These are phyloP conservation scores for Fragilaria radians DNA, from an alignment of 108 stramenopile genomes.

Conservation along the genomic window DNA sequence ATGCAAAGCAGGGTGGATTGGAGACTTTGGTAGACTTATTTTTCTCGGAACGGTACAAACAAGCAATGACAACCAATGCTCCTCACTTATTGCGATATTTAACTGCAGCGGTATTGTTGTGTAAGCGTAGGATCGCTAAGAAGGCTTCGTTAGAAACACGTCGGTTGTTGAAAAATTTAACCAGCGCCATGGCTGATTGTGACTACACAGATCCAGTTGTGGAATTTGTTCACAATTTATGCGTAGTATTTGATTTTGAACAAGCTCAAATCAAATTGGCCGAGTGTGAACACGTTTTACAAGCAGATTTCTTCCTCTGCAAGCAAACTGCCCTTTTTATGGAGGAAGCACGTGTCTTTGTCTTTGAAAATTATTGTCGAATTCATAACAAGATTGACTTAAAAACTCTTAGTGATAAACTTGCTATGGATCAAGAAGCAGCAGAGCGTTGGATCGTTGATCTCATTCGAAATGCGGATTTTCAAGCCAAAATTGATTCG, in stretches of 20 bases:
- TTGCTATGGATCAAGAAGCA: constrained; percentile 88
- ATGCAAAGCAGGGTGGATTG: constrained; percentile 74
- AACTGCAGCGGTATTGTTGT: constrained; percentile 93
- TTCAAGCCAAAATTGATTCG: constrained; percentile 97
- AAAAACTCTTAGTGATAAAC: constrained; percentile 85
- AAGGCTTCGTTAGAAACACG: constrained; percentile 58
- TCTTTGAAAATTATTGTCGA: constrained; percentile 99
- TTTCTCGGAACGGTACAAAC: constrained; percentile 83
- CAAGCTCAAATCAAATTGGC: constrained; percentile 86
- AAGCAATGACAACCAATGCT: constrained; percentile 97
- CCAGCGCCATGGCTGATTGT: constrained; percentile 90
- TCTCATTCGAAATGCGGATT: constrained; percentile 87
- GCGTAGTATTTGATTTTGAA: constrained; percentile 98
- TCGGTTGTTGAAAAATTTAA: constrained; percentile 76
- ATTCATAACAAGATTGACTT: constrained; percentile 99
- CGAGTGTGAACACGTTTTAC: constrained; percentile 81
- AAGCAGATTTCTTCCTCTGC: constrained; percentile 96
- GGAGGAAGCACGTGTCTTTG: constrained; percentile 97
- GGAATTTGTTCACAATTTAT: constrained; percentile 93
- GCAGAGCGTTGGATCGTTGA: constrained; percentile 99
- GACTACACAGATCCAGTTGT: constrained; percentile 96
- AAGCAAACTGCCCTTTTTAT: constrained; percentile 91
- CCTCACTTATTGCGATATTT: constrained; percentile 97
- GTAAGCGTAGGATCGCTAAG: constrained; percentile 82
- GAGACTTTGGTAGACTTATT: constrained; percentile 87